phyloP scores from a whole-genome alignment of 352 stramenopile species.

The Pythium apleroticum region DNA sequence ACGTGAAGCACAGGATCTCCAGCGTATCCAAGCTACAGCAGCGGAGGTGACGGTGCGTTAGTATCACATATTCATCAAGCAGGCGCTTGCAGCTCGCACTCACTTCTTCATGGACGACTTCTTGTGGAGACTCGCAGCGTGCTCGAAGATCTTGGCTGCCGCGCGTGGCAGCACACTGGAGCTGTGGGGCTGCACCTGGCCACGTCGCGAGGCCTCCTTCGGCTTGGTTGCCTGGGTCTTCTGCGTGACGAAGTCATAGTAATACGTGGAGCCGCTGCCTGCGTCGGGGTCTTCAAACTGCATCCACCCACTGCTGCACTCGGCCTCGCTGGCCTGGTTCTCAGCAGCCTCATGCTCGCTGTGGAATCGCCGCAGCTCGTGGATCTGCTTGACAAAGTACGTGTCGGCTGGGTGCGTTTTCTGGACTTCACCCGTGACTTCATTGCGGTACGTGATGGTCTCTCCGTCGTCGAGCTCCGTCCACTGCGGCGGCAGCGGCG shows the following conservation, averaged over 20 bases:
- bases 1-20: constrained; percentile 70
- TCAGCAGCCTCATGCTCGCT: constrained; percentile 22
- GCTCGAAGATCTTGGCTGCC: constrained; percentile 48
- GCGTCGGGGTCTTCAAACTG: constrained; percentile 39
- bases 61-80: neutral
- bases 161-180: neutral
- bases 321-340: neutral
- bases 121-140: constrained; percentile 46
- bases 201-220: neutral
- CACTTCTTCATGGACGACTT: constrained; percentile 57
- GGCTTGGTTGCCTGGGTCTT: constrained; percentile 12
- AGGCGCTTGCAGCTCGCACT: neutral
- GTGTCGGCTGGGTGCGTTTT: constrained; percentile 27
- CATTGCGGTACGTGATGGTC: constrained; percentile 21
- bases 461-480: constrained; percentile 7
- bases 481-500: constrained; percentile 42
- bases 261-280: constrained; percentile 31
- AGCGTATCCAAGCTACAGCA: constrained; percentile 41
- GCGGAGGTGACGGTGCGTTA: neutral
- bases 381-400: constrained; percentile 59
- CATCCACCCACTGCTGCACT: constrained; percentile 39
- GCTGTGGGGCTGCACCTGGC: neutral
- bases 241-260: constrained; percentile 59
- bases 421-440: constrained; percentile 25
- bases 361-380: constrained; percentile 33